Evolutionary conservation across 164 flowering plant genomes (phyloP), one percentile per base, ranked within the genome.

Genomic region (Vitis rupestris): DNA sequence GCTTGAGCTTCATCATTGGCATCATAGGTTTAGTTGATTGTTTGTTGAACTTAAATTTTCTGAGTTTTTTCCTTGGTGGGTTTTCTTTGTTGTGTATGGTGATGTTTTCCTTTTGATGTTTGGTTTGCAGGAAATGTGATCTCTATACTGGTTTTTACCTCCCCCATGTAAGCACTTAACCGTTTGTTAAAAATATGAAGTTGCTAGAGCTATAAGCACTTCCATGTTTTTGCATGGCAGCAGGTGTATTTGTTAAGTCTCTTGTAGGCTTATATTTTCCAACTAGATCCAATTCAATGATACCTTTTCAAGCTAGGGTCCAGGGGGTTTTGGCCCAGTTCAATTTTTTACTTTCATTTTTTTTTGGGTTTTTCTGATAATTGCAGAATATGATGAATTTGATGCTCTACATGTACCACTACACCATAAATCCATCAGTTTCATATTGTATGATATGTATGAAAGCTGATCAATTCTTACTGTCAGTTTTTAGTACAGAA

Each of bases 101-200:
- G 9, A 50, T 52, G 12, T 12, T 57, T 11, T 17, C 52, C n/a
- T 2, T 60, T 23, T 61, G 9, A 23, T 7, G 63, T 37, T 55
- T 30, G 29, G 4, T 14, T 74, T 79, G 76, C 86, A 87, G 94
- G 91, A 13, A 90, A 90, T 62, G 54, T 91, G 3, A 80, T 91
- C 23, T 87, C 97, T 16, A 70, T 88, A 16, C 76, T 88, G 66
- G 88, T 87, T 50, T 90, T 87, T 61, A 52, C 85, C 51, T 85
- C 93, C 66, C 97, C 97, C 61, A 78, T 87, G 97, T 90, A 73
- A 86, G 93, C 77, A 48, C n/a, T 14, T 47, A 2, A 1, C 10
- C 3, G 4, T 59, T 53, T 4, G 4, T 53, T 53, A 53, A 53
- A 6, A 37, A 37, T 37, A 37, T 37, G 44, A 3, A 37, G 44